These are phyloP conservation scores for Neolentinus lepideus DNA, from an alignment of 1,284 basidiomycete genomes.

Conservation along the genomic window DNA sequence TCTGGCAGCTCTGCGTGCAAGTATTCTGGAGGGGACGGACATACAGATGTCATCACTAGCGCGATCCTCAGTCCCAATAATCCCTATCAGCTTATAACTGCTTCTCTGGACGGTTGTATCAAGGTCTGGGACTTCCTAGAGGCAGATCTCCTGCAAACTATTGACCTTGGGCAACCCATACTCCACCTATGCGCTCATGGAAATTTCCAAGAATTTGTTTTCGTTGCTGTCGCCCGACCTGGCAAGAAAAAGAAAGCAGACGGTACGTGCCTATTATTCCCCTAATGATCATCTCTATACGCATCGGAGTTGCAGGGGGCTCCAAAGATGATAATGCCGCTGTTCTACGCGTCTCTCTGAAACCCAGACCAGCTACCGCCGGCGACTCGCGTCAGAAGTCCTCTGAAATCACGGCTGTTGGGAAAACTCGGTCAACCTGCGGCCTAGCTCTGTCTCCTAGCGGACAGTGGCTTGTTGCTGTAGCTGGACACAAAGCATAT, in stretches of 20 bases:
- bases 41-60: conserved; percentile 62
- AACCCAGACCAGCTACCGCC: conserved; percentile 35
- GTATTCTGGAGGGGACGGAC: conserved; percentile 26
- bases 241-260: conserved; percentile 37
- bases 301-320: not conserved
- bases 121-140: conserved; percentile 95
- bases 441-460: conserved; percentile 70
- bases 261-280: conserved; percentile 28
- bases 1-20: conserved; percentile 32
- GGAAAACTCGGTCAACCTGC: conserved; percentile 62
- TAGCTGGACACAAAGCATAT: conserved; percentile 79
- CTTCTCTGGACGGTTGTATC: conserved; percentile 77
- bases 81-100: conserved; percentile 84
- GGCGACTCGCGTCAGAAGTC: conserved; percentile 38
- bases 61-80: conserved; percentile 82
- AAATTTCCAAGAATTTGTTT: conserved; percentile 59
- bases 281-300: conserved; percentile 3
- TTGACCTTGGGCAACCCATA: conserved; percentile 67
- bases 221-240: conserved; percentile 53
- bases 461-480: conserved; percentile 78
- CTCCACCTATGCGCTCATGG: conserved; percentile 67
- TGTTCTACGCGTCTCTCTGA: conserved; percentile 55
- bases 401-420: conserved; percentile 46
- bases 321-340: conserved; percentile 41
- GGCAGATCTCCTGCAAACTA: conserved; percentile 70